These are phyloP conservation scores for Dactylellina cionopaga DNA, from an alignment of 2,329 filamentous ascomycete genomes.

Conservation along the genomic window DNA sequence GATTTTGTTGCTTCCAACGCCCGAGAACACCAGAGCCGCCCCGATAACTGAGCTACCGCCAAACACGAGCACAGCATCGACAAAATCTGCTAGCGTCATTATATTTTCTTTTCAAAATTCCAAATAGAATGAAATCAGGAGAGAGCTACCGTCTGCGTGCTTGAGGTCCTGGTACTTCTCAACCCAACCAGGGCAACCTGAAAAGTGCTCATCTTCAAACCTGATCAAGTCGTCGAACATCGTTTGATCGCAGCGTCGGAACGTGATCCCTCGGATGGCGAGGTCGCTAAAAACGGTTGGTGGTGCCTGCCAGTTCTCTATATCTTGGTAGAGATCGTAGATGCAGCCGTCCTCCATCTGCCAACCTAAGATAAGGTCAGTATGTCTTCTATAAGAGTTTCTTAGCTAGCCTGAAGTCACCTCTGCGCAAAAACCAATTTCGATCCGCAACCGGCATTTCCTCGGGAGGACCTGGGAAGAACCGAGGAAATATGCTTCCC, in stretches of 20 bases:
- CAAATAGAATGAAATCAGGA: neutral
- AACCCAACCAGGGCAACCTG: constrained; percentile 57
- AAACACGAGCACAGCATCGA: constrained; percentile 57
- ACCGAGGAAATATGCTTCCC: constrained; percentile 57
- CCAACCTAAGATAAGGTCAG: too few relatives aligned
- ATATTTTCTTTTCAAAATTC: too few relatives aligned
- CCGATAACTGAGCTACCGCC: constrained; percentile 55
- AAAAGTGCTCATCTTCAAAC: constrained; percentile 57
- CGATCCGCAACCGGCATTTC: constrained; percentile 55
- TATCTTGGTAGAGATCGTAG: constrained; percentile 56
- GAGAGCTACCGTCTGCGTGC: constrained; percentile 54
- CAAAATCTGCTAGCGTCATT: constrained; percentile 52
- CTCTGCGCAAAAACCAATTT: constrained; percentile 56
- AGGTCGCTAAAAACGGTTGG: constrained; percentile 54
- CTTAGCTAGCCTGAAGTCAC: too few relatives aligned
- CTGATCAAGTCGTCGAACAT: constrained; percentile 56
- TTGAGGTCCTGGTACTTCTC: constrained; percentile 57
- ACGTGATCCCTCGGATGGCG: constrained; percentile 55
- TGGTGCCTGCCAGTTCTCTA: constrained; percentile 54
- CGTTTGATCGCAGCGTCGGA: constrained; percentile 54
- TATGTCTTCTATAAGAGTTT: too few relatives aligned
- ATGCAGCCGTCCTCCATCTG: constrained; percentile 56
- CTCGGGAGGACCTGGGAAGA: constrained; percentile 57
- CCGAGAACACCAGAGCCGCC: constrained; percentile 57
- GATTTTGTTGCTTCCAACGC: constrained; percentile 57